A percentile compares a stretch with the other conserved stretches of the same genome.
Evolutionary conservation across 495 filamentous ascomycete species (phyloP).

Genomic region (Diplogelasinospora grovesii): DNA sequence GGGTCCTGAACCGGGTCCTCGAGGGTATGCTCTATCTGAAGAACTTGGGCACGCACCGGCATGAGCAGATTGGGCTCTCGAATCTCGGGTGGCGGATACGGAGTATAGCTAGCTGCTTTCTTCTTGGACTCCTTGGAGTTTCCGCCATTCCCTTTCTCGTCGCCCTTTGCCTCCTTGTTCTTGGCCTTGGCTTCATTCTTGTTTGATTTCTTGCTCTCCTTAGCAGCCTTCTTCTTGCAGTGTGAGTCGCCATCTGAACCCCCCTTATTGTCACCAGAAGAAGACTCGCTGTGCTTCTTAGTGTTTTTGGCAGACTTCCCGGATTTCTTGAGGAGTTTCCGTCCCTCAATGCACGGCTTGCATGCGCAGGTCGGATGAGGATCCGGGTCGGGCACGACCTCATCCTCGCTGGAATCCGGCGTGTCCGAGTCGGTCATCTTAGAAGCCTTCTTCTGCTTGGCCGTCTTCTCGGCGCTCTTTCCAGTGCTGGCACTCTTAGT

Average conservation of each 20-base stretch:
- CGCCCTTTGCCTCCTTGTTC: conserved; percentile 4
- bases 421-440: not conserved
- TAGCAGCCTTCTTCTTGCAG: not conserved
- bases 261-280: not conserved
- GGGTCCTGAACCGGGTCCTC: conserved; percentile 34
- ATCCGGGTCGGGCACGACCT: not conserved
- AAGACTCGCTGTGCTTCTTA: no score
- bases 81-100: conserved; percentile 3
- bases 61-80: conserved; percentile 26
- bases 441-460: not conserved
- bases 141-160: not conserved
- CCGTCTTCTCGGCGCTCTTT: not conserved
- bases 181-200: not conserved
- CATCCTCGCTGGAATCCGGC: not conserved
- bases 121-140: not conserved
- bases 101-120: not conserved
- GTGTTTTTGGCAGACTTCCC: not conserved
- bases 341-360: no score
- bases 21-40: conserved; percentile 38
- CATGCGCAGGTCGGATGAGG: no score
- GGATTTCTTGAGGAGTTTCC: not conserved
- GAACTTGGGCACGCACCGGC: conserved; percentile 27
- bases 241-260: conserved; percentile 2
- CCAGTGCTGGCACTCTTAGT: not conserved
- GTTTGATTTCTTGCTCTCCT: not conserved